Evolutionary conservation across 495 filamentous ascomycete species (phyloP).

Genomic region (Rusavskia elegans): DNA sequence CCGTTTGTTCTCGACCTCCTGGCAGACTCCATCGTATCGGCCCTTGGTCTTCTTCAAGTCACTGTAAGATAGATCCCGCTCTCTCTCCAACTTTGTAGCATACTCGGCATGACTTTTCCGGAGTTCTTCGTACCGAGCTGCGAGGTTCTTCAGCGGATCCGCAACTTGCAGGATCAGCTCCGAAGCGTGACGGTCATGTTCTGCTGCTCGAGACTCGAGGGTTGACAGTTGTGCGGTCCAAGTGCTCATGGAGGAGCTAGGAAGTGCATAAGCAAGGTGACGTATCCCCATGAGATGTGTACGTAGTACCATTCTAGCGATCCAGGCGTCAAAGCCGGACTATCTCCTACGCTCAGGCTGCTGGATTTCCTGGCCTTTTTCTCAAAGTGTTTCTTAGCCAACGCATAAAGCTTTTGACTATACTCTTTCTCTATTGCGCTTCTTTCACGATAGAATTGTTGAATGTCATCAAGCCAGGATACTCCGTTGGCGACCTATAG

Average conservation of each 20-base stretch:
- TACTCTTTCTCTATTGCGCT: conserved; percentile 94
- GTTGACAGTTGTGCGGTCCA: conserved; percentile 90
- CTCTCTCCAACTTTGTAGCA: conserved; percentile 72
- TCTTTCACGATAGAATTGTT: conserved; percentile 91
- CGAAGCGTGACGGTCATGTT: conserved; percentile 69
- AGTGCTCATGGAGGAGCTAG: conserved; percentile 77
- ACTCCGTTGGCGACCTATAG: conserved; percentile 64
- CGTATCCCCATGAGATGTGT: background rate
- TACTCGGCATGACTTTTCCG: conserved; percentile 85
- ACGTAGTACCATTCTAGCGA: conserved; percentile 67
- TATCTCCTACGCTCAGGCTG: conserved; percentile 84
- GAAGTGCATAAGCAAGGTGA: background rate
- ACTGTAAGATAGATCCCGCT: conserved; percentile 65
- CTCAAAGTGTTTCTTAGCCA: conserved; percentile 92
- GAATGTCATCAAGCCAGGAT: conserved; percentile 88
- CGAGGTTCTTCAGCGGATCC: conserved; percentile 62
- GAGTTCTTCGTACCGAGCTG: conserved; percentile 70
- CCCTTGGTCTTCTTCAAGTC: conserved; percentile 84
- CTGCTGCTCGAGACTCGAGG: conserved; percentile 70
- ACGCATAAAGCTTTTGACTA: conserved; percentile 61
- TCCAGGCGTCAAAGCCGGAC: conserved; percentile 80
- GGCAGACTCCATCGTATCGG: conserved; percentile 83
- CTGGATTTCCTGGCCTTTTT: conserved; percentile 87
- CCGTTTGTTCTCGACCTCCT: conserved; percentile 84
- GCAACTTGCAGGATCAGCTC: conserved; percentile 66